Percentiles rank a stretch among this genome's conserved stretches.
Conservation (phyloP, 2,329 filamentous ascomycete species). For the Fusarium lateritium region DNA sequence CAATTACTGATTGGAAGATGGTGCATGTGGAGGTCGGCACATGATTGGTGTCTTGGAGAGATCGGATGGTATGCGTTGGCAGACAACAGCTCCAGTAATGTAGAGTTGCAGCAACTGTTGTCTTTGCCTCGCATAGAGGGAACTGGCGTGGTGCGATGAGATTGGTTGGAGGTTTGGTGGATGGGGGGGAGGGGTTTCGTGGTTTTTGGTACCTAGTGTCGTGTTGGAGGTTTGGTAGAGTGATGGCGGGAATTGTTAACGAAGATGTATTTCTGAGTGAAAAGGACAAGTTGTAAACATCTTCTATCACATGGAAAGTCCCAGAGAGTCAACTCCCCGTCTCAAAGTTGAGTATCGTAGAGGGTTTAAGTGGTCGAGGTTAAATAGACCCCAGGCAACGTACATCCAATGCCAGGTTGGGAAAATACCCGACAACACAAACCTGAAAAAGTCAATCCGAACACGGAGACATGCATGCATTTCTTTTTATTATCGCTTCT, state of each 20-base stretch:
- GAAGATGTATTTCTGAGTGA: slow-evolving; percentile 24
- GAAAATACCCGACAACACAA: slow-evolving; percentile 20
- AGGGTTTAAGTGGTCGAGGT: slow-evolving; percentile 8
- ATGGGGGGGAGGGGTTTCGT: slow-evolving; percentile 22
- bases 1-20: slow-evolving; percentile 45
- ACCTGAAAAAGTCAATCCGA: slow-evolving; percentile 24
- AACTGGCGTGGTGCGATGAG: slow-evolving; percentile 44
- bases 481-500: slow-evolving; percentile 18
- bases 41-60: slow-evolving; percentile 50
- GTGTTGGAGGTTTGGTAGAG: slow-evolving; percentile 19
- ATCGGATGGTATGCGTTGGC: slow-evolving; percentile 46
- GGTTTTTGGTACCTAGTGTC: slow-evolving; percentile 17
- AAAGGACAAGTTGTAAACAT: slow-evolving; percentile 7
- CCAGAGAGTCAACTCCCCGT: slow-evolving; percentile 8
- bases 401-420: slow-evolving; percentile 1
- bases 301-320: slow-evolving; percentile 17
- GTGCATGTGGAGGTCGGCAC: slow-evolving; percentile 43
- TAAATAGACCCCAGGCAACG: slow-evolving; percentile 10
- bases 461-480: slow-evolving; percentile 31
- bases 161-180: slow-evolving; percentile 36
- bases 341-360: slow-evolving; percentile 15
- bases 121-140: slow-evolving; percentile 46
- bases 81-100: slow-evolving; percentile 38
- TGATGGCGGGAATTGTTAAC: slow-evolving; percentile 35
- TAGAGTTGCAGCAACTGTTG: slow-evolving; percentile 41